phyloP scores from a whole-genome alignment of 345 rosid genomes.

The Lagerstroemia speciosa region DNA sequence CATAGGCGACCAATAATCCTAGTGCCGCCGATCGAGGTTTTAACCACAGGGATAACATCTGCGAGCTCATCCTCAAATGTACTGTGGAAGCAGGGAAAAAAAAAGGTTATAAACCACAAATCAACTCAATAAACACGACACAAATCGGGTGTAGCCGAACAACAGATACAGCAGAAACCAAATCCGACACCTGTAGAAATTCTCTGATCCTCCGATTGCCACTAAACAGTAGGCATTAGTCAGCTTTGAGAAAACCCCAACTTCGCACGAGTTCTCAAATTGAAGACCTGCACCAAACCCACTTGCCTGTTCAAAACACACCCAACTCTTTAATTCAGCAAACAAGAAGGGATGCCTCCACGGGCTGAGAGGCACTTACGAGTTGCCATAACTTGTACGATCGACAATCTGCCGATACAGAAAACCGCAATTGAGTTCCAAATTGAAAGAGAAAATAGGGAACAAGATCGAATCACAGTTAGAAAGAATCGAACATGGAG shows the following conservation, averaged over 20 bases:
- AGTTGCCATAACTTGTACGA: background rate
- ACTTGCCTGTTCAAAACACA: background rate
- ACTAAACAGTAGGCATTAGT: slow-evolving; percentile 89
- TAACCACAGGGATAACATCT: slow-evolving; percentile 78
- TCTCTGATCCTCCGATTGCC: slow-evolving; percentile 75
- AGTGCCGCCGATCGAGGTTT: slow-evolving; percentile 79
- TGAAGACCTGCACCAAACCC: slow-evolving; percentile 46
- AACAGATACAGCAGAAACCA: background rate
- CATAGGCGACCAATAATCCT: slow-evolving; percentile 86
- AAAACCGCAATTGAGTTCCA: too few species aligned
- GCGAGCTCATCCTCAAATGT: slow-evolving; percentile 81
- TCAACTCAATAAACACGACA: too few species aligned
- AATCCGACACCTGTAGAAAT: slow-evolving; percentile 59
- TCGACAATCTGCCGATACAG: background rate
- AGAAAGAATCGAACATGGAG: too few species aligned
- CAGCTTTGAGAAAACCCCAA: slow-evolving; percentile 80
- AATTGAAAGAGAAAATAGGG: too few species aligned
- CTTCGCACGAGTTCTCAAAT: slow-evolving; percentile 79
- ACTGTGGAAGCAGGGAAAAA: slow-evolving; percentile 29
- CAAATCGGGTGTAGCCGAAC: too few species aligned
- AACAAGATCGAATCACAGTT: too few species aligned
- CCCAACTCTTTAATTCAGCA: background rate
- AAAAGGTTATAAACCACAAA: background rate
- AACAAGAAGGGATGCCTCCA: background rate
- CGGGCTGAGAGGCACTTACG: background rate